Evolutionary conservation across 139 green algal species (phyloP), one percentile per base, ranked within the genome.

Genomic region (Micractinium sp.): DNA sequence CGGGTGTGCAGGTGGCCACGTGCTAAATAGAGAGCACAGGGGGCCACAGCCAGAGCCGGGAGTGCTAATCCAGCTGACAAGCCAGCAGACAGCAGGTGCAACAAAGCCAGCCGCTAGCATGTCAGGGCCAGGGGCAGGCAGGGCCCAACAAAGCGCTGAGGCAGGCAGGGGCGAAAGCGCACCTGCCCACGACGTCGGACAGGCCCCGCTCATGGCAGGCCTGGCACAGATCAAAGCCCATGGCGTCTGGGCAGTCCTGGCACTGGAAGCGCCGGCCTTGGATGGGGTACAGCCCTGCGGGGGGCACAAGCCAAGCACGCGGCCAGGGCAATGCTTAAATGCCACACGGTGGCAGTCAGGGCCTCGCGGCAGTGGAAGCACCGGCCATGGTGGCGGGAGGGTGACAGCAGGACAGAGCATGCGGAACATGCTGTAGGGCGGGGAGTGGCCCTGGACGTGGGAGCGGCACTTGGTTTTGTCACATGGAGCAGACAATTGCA

Each of bases 141-240:
- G n/a, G n/a, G n/a, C n/a, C n/a, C n/a, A n/a, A n/a, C n/a, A n/a
- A n/a, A n/a, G n/a, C n/a, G n/a, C 25, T 14, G 15, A 78, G 71
- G 25, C 31, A 71, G 69, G 25, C 69, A 76, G 29, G 22, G 74
- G 25, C 74, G 23, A 3, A 38, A n/a, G 18, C 85, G 3, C 73
- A 84, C 85, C 86, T 69, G 78, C 86, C 86, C 78, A 81, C 91
- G 31, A 75, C 71, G 36, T 73, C 69, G 27, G 83, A 23, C 14
- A 87, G 15, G 7, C 89, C 89, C 18, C 81, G 75, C 74, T 91
- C 90, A 53, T 75, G 75, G 90, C 93, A 95, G 16, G 73, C 41
- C 4, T 73, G 90, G 76, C 93, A 95, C 36, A 94, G 63, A 87
- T 95, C 93, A 56, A 93, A 94, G 35, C 93, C 93, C 18, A 95